phyloP scores from a whole-genome alignment of 495 filamentous ascomycete genomes.

The Aspergillus conjunctus region DNA sequence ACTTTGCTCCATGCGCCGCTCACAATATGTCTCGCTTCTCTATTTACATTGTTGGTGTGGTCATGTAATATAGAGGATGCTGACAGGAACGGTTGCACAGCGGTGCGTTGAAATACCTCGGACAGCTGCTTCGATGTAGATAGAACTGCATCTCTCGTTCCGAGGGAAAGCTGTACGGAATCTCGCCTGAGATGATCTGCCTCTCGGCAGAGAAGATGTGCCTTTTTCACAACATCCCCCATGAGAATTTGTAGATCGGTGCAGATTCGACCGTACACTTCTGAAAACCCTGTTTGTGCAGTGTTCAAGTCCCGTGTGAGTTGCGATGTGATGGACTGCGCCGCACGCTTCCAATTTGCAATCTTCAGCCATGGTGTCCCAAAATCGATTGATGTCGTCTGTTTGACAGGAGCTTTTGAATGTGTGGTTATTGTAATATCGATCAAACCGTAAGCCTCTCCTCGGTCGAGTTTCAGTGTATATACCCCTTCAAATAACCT shows the following conservation, averaged over 20 bases:
- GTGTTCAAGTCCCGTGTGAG: conserved; percentile 46
- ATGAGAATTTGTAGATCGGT: conserved; percentile 53
- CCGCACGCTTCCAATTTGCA: conserved; percentile 57
- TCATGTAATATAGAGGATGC: conserved; percentile 37
- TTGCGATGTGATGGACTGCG: conserved; percentile 42
- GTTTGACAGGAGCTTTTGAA: conserved; percentile 53
- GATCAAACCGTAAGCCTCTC: conserved; percentile 60
- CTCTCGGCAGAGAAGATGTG: conserved; percentile 40
- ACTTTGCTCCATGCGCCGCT: conserved; percentile 37
- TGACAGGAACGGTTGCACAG: conserved; percentile 38
- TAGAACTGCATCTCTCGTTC: conserved; percentile 33
- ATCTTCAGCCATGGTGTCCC: conserved; percentile 65
- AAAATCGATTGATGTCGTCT: conserved; percentile 59
- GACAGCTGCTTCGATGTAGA: conserved; percentile 43
- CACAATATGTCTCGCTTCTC: conserved; percentile 33
- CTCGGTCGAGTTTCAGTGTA: conserved; percentile 55
- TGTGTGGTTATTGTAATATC: conserved; percentile 58
- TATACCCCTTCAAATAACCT: conserved; percentile 61
- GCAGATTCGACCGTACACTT: conserved; percentile 48
- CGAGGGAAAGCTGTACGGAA: conserved; percentile 24
- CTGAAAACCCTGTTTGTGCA: conserved; percentile 45
- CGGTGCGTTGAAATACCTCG: conserved; percentile 37
- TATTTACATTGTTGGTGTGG: conserved; percentile 33
- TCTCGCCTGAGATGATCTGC: conserved; percentile 34
- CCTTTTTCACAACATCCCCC: conserved; percentile 49